phyloP scores from a whole-genome alignment of 257 asterid species.

The Hygrophila difformis region DNA sequence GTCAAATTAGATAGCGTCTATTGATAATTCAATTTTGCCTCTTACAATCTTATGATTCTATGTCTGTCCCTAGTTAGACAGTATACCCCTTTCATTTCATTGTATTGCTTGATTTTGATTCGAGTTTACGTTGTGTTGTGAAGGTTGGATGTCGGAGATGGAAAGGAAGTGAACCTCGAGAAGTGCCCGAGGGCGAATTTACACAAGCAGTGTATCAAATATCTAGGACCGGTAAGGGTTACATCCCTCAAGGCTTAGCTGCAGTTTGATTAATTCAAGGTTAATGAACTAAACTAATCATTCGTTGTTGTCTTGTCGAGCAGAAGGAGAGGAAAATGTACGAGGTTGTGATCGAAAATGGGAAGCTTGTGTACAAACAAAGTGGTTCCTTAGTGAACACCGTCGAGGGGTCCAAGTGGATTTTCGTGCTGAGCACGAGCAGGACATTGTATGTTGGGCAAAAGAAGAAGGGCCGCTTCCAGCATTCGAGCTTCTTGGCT shows the following conservation, averaged over 20 bases:
- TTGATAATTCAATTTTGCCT: neutral
- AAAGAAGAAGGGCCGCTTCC: slow-evolving; percentile 76
- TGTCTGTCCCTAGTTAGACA: too few relatives aligned
- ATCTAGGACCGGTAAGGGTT: slow-evolving; percentile 80
- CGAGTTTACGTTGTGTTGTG: neutral
- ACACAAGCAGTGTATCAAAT: slow-evolving; percentile 79
- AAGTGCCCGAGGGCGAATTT: slow-evolving; percentile 63
- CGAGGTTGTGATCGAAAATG: slow-evolving; percentile 58
- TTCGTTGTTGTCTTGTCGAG: neutral
- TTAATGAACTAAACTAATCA: too few relatives aligned
- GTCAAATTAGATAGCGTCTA: neutral
- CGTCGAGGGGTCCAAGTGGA: slow-evolving; percentile 80
- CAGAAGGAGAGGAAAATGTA: slow-evolving; percentile 81
- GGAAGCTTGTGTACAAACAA: slow-evolving; percentile 62
- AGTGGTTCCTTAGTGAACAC: slow-evolving; percentile 57
- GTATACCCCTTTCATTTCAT: too few relatives aligned
- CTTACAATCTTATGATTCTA: too few relatives aligned
- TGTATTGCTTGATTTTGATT: neutral
- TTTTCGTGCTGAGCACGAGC: slow-evolving; percentile 85
- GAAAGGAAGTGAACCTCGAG: slow-evolving; percentile 75
- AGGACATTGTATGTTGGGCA: slow-evolving; percentile 70
- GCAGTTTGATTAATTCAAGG: neutral
- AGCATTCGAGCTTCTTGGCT: slow-evolving; percentile 88
- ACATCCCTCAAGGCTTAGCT: neutral
- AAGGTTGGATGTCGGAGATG: slow-evolving; percentile 97